phyloP scores from a whole-genome alignment of 1,284 basidiomycete genomes.

The Cystobasidium pallidum region DNA sequence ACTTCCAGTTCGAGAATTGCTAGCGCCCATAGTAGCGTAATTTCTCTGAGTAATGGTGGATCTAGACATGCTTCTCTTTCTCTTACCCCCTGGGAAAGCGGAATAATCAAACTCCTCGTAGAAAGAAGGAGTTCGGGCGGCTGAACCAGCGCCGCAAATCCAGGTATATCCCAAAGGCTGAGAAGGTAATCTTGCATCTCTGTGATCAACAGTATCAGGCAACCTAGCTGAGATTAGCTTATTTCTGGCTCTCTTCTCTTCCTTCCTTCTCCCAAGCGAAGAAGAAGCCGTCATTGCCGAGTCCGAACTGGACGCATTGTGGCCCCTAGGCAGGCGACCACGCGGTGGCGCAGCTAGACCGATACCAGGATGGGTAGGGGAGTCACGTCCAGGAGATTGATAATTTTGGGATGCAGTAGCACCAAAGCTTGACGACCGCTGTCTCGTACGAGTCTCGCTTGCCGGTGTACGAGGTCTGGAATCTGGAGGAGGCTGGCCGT shows the following conservation, averaged over 20 bases:
- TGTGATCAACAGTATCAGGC: conserved; percentile 16
- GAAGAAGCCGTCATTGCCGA: conserved; percentile 20
- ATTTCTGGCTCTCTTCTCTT: conserved; percentile 22
- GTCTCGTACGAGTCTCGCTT: background rate
- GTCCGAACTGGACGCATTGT: background rate
- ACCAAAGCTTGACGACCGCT: conserved; percentile 32
- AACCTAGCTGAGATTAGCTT: conserved; percentile 41
- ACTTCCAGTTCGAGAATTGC: background rate
- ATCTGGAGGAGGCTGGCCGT: conserved; percentile 6
- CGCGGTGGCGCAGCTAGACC: background rate
- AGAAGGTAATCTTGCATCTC: conserved; percentile 34
- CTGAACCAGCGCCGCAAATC: conserved; percentile 27
- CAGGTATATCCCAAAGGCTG: conserved; percentile 40
- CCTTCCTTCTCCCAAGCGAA: conserved; percentile 24
- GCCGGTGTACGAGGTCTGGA: background rate
- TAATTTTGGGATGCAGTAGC: conserved; percentile 6
- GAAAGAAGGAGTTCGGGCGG: conserved; percentile 31
- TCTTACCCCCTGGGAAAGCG: conserved; percentile 23
- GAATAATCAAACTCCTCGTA: conserved; percentile 43
- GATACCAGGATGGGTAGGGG: conserved; percentile 10
- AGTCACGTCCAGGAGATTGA: conserved; percentile 5
- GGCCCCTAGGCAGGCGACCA: background rate
- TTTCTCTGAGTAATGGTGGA: conserved; percentile 21
- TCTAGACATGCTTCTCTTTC: conserved; percentile 36
- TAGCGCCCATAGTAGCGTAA: conserved; percentile 1